A percentile compares a stretch with the other conserved stretches of the same genome.
Evolutionary conservation across 2,329 filamentous ascomycete species (phyloP).

Genomic region (Chaetomium globosum): DNA sequence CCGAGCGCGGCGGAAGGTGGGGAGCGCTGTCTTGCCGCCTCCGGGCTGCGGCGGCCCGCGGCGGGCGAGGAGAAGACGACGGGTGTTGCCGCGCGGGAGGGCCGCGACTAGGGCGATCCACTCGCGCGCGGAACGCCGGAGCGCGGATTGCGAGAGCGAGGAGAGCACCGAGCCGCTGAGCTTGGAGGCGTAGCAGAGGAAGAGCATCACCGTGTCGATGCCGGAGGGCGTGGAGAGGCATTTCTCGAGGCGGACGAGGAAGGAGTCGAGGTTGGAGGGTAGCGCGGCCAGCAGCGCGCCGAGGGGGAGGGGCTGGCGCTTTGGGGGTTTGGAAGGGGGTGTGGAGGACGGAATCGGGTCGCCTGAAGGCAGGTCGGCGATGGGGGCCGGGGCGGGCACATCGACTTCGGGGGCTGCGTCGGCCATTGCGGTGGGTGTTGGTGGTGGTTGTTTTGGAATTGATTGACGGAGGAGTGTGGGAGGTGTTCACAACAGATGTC

Average conservation of each 20-base stretch:
- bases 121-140: slow-evolving; percentile 55
- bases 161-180: slow-evolving; percentile 56
- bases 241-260: slow-evolving; percentile 60
- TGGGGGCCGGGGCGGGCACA: slow-evolving; percentile 21
- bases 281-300: slow-evolving; percentile 41
- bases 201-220: slow-evolving; percentile 69
- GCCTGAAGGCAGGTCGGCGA: slow-evolving; percentile 38
- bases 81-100: slow-evolving; percentile 54
- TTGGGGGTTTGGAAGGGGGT: slow-evolving; percentile 22
- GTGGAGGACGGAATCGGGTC: slow-evolving; percentile 35
- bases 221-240: slow-evolving; percentile 69
- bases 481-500: background rate
- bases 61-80: slow-evolving; percentile 47
- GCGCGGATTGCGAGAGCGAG: slow-evolving; percentile 57
- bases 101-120: slow-evolving; percentile 57
- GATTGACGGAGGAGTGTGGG: background rate
- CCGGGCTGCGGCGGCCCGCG: slow-evolving; percentile 36
- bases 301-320: slow-evolving; percentile 32
- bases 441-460: background rate
- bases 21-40: slow-evolving; percentile 31
- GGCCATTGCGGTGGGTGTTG: slow-evolving; percentile 18
- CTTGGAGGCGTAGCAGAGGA: slow-evolving; percentile 68
- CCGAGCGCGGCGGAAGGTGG: slow-evolving; percentile 46
- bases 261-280: slow-evolving; percentile 53
- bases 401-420: slow-evolving; percentile 24